Evolutionary conservation across 768 basidiomycete genomes (phyloP), one percentile per base, ranked within the genome.

Genomic region (Infundibulicybe gibba): DNA sequence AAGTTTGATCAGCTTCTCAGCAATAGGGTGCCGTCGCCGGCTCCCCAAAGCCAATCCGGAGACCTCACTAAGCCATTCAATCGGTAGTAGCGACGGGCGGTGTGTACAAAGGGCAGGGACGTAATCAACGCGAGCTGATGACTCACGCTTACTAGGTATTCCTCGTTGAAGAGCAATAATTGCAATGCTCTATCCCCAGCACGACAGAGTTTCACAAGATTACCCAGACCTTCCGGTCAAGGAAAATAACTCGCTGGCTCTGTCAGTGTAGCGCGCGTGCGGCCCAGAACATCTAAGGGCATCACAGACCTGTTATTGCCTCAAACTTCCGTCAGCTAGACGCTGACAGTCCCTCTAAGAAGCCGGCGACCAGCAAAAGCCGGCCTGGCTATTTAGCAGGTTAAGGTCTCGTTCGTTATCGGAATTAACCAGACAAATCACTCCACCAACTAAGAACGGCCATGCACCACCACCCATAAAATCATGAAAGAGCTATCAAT

Each of bases 381-480:
- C 78, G 67, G 76, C 77, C 80, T 74, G 83, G 76, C 85, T 88
- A 89, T 87, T 53, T 53, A 53, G 52, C 52, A 53, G 52, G 52
- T 53, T 53, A 53, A 52, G 47, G 86, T 88, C 85, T 88, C 84
- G 78, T 85, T 87, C 81, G 79, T 87, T 87, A 87, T 88, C 85
- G 80, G 83, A 87, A 87, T 88, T 87, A 87, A 87, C 86, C 86
- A 88, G 87, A 89, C 86, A 88, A 88, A 87, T 88, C 87, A 86
- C 85, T 88, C 83, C 83, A 70, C 79, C 77, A 85, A 85, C 83
- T 84, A 85, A 83, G 81, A 85, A 85, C 77, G 80, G 81, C 83
- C 83, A 84, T 84, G 81, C 81, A 84, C 83, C 80, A 84, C 83
- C 83, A 84, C 81, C 83, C 81, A 84, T n/a, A n/a, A n/a, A n/a